Evolutionary conservation across 257 asterid genomes (phyloP).

Genomic region (Solanum clarkiae): DNA sequence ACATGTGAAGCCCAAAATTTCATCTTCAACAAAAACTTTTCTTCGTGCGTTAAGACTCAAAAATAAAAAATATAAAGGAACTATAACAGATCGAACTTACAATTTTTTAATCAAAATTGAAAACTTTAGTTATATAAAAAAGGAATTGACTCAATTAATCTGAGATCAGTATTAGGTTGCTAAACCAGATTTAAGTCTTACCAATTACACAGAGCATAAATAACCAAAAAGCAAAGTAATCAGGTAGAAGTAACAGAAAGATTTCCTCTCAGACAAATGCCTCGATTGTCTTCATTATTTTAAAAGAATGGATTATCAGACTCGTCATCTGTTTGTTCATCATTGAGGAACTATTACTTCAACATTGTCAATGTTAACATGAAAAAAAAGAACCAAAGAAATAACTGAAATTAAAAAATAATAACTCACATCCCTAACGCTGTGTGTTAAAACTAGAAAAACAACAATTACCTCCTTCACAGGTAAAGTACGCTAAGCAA

Average conservation of each 20-base stretch:
- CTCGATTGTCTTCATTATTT: constrained; percentile 66
- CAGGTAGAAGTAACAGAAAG: background rate
- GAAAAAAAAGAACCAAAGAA: background rate
- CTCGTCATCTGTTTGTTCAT: constrained; percentile 80
- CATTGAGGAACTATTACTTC: constrained; percentile 33
- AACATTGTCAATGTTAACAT: background rate
- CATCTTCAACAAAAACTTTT: background rate
- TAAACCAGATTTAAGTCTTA: background rate
- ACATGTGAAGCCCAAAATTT: background rate
- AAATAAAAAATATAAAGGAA: background rate
- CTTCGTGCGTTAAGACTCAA: background rate
- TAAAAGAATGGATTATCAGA: constrained; percentile 74
- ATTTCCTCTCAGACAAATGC: constrained; percentile 87
- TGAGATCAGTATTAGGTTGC: background rate
- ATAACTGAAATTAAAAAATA: background rate
- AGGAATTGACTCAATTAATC: background rate
- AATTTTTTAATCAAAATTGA: background rate
- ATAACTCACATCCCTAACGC: background rate
- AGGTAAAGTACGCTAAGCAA: fast-evolving
- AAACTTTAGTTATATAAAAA: background rate
- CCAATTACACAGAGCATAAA: background rate
- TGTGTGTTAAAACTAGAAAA: too few species aligned
- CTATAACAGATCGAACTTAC: background rate
- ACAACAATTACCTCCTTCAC: background rate
- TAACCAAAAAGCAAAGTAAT: background rate